These are phyloP conservation scores for Phaeosphaeria sp. DNA, from an alignment of 2,329 filamentous ascomycete species.

Conservation along the genomic window DNA sequence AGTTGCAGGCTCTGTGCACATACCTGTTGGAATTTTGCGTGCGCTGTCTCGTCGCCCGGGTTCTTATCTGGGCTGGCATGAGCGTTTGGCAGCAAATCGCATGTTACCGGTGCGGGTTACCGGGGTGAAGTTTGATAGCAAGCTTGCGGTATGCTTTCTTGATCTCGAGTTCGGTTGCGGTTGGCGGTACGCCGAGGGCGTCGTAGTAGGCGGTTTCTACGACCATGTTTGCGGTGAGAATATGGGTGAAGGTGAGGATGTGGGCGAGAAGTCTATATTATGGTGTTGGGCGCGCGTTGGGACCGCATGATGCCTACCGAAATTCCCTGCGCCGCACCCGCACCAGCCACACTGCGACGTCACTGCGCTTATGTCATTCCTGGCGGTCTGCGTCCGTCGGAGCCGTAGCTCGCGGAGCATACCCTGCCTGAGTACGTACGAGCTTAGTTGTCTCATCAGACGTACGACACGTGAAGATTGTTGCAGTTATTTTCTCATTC, in stretches of 20 bases:
- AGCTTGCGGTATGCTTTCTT: slow-evolving; percentile 94
- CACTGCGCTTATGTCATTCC: slow-evolving; percentile 10
- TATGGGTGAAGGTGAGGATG: slow-evolving; percentile 7
- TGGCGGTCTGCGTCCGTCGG: neutral
- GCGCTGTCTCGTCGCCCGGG: slow-evolving; percentile 90
- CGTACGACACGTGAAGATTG: neutral
- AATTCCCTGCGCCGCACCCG: slow-evolving; percentile 24
- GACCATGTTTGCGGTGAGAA: slow-evolving; percentile 70
- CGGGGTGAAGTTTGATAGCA: slow-evolving; percentile 91
- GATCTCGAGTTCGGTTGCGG: slow-evolving; percentile 88
- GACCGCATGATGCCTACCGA: slow-evolving; percentile 15
- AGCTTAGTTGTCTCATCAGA: neutral
- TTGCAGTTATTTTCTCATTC: slow-evolving; percentile 20
- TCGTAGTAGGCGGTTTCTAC: slow-evolving; percentile 91
- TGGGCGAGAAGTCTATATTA: slow-evolving; percentile 9
- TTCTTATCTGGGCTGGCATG: slow-evolving; percentile 78
- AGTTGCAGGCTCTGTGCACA: slow-evolving; percentile 20
- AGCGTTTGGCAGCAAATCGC: slow-evolving; percentile 6
- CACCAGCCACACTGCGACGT: slow-evolving; percentile 21
- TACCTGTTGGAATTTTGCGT: slow-evolving; percentile 92
- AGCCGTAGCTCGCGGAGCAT: neutral
- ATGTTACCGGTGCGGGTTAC: slow-evolving; percentile 54
- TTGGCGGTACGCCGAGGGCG: slow-evolving; percentile 80
- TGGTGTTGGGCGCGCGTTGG: slow-evolving; percentile 24
- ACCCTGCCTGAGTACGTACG: neutral